Base-by-base conservation (phyloP, 768 basidiomycete genomes). In the Boletus sensibilis region DNA sequence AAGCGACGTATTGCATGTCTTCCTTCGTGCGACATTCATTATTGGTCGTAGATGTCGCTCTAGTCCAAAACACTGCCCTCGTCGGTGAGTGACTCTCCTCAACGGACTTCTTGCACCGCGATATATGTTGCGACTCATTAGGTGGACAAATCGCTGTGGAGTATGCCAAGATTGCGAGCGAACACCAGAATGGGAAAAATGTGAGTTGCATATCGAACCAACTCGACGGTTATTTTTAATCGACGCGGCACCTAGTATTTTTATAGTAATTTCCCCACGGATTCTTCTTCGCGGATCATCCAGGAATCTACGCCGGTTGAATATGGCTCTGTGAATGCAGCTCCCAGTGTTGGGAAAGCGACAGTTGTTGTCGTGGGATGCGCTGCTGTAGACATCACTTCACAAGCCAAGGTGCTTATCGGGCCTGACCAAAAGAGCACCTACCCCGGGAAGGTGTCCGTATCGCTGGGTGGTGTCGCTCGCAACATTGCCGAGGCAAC, bases 401-500 rank as follows among this genome's bases (percentile, higher is more conserved):
- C 92, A 5, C 72, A 71, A 21, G 78, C 80, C 50, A 53, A 58
- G n/a, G 69, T 74, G 29, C 44, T 65, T 8, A 59, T 69, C 16
- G 50, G 54, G 35, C 62, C 78, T 34, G 69, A 75, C n/a, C 70
- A 78, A 13, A 78, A 85, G 53, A 90, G 93, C 0, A 98, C 95
- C 0, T 81, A 81, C 12, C 93, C 94, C 0, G 97, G 97, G 11
- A 75, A 69, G 13, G 83, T 98, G 25, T 74, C 77, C 16, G 57
- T 95, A 38, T 81, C 88, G 0, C 75, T 91, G 6, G 96, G 96
- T 1, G 96, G 96, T 29, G 96, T 99, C 14, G 94, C 83, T 1
- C 86, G 95, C n/a, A 99, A 99, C 68, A 84, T 99, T 41, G 90
- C 95, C 3, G 94, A 98, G 70, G 92, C 94, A 1, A 81, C 93